Percentiles rank a stretch among this genome's conserved stretches.
Evolutionary conservation across 352 stramenopile genomes (phyloP).

Genomic region (Phytopythium vexans): DNA sequence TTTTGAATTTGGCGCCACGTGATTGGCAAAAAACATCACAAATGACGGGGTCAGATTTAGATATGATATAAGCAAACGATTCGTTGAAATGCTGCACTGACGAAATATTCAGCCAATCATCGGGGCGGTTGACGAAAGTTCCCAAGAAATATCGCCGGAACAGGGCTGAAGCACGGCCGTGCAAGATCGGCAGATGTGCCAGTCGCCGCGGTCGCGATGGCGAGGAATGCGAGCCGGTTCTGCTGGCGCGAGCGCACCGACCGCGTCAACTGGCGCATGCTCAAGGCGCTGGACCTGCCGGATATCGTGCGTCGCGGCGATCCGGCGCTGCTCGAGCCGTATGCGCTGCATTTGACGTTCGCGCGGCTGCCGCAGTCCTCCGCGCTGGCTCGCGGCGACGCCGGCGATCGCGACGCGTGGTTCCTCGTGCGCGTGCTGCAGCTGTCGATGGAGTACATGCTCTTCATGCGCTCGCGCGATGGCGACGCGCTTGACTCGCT

Average conservation of each 20-base stretch:
- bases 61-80: too few species aligned
- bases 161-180: too few species aligned
- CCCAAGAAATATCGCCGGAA: too few species aligned
- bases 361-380: slow-evolving; percentile 33
- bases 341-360: slow-evolving; percentile 73
- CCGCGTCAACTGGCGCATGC: slow-evolving; percentile 69
- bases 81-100: too few species aligned
- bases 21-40: too few species aligned
- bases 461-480: slow-evolving; percentile 61
- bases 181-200: slow-evolving; percentile 2
- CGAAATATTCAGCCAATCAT: too few species aligned
- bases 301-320: slow-evolving; percentile 53
- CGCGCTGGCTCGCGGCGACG: slow-evolving; percentile 5
- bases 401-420: slow-evolving; percentile 48
- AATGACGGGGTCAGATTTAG: too few species aligned
- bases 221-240: slow-evolving; percentile 32
- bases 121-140: too few species aligned
- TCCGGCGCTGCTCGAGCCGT: slow-evolving; percentile 59
- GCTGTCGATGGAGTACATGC: slow-evolving; percentile 73
- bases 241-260: slow-evolving; percentile 75
- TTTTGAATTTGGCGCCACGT: too few species aligned
- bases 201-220: not conserved
- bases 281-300: slow-evolving; percentile 41
- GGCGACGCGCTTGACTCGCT: slow-evolving; percentile 48
- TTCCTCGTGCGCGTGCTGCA: slow-evolving; percentile 69